Evolutionary conservation across 2,329 filamentous ascomycete genomes (phyloP).

Genomic region (Stylonectria norvegica): DNA sequence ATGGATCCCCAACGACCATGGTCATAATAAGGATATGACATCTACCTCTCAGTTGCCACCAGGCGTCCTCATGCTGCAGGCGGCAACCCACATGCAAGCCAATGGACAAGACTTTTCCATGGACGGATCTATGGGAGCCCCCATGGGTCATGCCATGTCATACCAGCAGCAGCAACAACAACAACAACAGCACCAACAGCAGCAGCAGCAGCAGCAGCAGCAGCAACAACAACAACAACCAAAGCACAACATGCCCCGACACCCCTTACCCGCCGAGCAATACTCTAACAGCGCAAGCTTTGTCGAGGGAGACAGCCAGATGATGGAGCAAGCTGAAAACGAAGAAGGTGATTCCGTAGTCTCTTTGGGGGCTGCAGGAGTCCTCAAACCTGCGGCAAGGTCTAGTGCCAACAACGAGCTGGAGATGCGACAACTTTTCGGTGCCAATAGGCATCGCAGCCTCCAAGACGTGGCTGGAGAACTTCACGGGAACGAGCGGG

Average conservation of each 20-base stretch:
- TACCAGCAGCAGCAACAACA: conserved; percentile 41
- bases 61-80: conserved; percentile 59
- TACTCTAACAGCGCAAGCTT: conserved; percentile 53
- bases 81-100: conserved; percentile 53
- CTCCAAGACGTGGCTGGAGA: conserved; percentile 71
- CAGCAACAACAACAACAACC: no score
- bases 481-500: conserved; percentile 74
- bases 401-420: conserved; percentile 77
- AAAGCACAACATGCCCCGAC: conserved; percentile 41
- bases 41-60: conserved; percentile 47
- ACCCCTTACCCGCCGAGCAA: conserved; percentile 53
- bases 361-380: conserved; percentile 39
- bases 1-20: conserved; percentile 42
- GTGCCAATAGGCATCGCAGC: conserved; percentile 63
- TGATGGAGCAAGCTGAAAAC: conserved; percentile 58
- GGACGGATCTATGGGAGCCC: conserved; percentile 43
- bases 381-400: conserved; percentile 56
- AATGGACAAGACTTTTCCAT: conserved; percentile 50
- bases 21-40: conserved; percentile 42
- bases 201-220: no score
- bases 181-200: no score
- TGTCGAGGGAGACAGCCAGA: conserved; percentile 55
- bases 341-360: conserved; percentile 54
- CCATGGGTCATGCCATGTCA: conserved; percentile 40
- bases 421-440: conserved; percentile 73